Evolutionary conservation across 176 grass and related monocot species (phyloP).

Genomic region (Bromus sterilis): DNA sequence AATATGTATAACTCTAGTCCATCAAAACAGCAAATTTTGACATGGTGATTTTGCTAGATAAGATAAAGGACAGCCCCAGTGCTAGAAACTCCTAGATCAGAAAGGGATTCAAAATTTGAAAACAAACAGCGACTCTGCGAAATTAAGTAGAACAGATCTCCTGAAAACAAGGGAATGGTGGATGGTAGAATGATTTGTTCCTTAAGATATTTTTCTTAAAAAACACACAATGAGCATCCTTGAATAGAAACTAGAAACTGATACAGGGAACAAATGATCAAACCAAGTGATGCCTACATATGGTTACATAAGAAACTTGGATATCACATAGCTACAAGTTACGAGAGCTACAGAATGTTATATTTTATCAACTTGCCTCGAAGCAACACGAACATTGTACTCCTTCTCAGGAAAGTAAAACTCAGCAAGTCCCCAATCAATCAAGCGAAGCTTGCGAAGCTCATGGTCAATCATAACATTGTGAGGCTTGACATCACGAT

Average conservation of each 20-base stretch:
- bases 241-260: neutral
- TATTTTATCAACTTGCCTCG: constrained; percentile 43
- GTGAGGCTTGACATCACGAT: constrained; percentile 77
- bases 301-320: neutral
- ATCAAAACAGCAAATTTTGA: neutral
- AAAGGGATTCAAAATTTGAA: neutral
- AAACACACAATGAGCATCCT: neutral
- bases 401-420: constrained; percentile 71
- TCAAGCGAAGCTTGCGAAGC: constrained; percentile 62
- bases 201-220: neutral
- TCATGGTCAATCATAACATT: constrained; percentile 87
- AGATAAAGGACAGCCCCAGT: too few species aligned
- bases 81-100: too few species aligned
- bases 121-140: neutral
- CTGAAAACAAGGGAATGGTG: neutral
- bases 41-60: neutral
- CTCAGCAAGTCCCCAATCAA: constrained; percentile 79
- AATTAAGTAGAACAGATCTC: neutral
- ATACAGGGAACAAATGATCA: neutral
- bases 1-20: neutral
- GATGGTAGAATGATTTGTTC: neutral
- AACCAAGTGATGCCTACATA: neutral
- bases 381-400: constrained; percentile 78
- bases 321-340: neutral
- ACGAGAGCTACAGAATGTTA: neutral